Percentiles rank a stretch among this genome's conserved stretches.
These are phyloP conservation scores for Penicillium sclerotigenum DNA, from an alignment of 2,329 filamentous ascomycete genomes.

Conservation along the genomic window DNA sequence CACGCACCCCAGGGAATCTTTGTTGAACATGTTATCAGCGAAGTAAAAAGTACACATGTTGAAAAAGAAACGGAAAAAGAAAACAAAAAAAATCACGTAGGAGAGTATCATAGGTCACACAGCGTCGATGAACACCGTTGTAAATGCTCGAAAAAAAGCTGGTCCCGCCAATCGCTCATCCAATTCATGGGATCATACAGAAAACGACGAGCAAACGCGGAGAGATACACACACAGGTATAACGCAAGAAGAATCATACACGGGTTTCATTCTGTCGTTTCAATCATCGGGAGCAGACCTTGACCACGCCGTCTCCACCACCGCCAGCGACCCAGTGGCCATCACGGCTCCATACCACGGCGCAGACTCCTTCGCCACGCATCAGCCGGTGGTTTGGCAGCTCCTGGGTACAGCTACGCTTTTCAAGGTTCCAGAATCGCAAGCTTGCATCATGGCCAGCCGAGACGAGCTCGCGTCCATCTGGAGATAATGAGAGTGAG, in stretches of 20 bases:
- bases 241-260: constrained; percentile 29
- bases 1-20: constrained; percentile 24
- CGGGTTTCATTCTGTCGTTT: constrained; percentile 23
- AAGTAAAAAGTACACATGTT: constrained; percentile 23
- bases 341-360: constrained; percentile 93
- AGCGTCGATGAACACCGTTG: constrained; percentile 33
- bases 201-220: constrained; percentile 17
- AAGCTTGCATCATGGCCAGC: constrained; percentile 94
- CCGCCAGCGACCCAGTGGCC: constrained; percentile 91
- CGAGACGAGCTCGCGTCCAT: constrained; percentile 90
- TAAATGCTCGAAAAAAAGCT: constrained; percentile 37
- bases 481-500: constrained; percentile 83
- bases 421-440: constrained; percentile 96
- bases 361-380: constrained; percentile 92
- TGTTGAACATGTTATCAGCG: constrained; percentile 21
- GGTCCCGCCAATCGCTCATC: constrained; percentile 35
- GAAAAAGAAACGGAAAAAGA: constrained; percentile 14
- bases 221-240: constrained; percentile 24
- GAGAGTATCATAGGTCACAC: constrained; percentile 33
- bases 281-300: constrained; percentile 64
- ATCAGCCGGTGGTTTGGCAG: constrained; percentile 90
- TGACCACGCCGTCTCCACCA: constrained; percentile 92
- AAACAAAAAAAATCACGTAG: constrained; percentile 31
- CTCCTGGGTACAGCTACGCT: constrained; percentile 90
- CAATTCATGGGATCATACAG: constrained; percentile 33